Evolutionary conservation across 768 basidiomycete species (phyloP).

Genomic region (Calvatia gigantea): DNA sequence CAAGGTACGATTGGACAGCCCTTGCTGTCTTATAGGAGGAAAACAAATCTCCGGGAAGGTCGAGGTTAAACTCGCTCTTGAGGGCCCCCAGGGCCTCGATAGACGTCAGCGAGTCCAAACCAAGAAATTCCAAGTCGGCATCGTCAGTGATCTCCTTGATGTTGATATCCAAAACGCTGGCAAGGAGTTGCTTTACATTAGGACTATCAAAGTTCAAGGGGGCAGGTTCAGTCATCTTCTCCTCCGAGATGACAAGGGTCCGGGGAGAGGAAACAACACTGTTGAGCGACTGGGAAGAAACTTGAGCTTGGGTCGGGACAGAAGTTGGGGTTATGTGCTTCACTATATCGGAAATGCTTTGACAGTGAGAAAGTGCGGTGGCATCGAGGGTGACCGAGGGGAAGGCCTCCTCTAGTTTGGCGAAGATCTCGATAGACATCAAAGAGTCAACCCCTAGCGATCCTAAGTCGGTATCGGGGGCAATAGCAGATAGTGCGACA

Average conservation of each 20-base stretch:
- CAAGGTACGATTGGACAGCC: slow-evolving; percentile 32
- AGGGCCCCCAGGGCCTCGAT: slow-evolving; percentile 57
- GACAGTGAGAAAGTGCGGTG: slow-evolving; percentile 5
- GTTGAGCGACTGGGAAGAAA: background rate
- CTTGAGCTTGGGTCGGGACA: background rate
- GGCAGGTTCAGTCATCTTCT: slow-evolving; percentile 20
- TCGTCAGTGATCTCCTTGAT: slow-evolving; percentile 38
- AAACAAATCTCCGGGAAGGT: slow-evolving; percentile 46
- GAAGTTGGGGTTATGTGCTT: background rate
- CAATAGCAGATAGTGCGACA: background rate
- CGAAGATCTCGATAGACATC: slow-evolving; percentile 14
- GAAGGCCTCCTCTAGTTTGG: slow-evolving; percentile 11
- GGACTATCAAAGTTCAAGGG: slow-evolving; percentile 20
- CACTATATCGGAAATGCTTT: slow-evolving; percentile 9
- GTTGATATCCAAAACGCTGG: slow-evolving; percentile 43
- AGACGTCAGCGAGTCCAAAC: slow-evolving; percentile 62
- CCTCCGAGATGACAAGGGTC: slow-evolving; percentile 36
- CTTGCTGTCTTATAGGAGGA: slow-evolving; percentile 34
- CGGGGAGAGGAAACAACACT: slow-evolving; percentile 30
- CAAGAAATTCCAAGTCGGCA: slow-evolving; percentile 44
- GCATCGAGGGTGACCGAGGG: slow-evolving; percentile 3
- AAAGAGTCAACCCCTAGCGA: slow-evolving; percentile 13
- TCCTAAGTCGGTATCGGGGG: slow-evolving; percentile 3
- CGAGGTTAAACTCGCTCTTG: slow-evolving; percentile 34
- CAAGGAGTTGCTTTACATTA: slow-evolving; percentile 36